Base-by-base conservation (phyloP, 2,329 filamentous ascomycete species). In the Trichoderma atroviride region DNA sequence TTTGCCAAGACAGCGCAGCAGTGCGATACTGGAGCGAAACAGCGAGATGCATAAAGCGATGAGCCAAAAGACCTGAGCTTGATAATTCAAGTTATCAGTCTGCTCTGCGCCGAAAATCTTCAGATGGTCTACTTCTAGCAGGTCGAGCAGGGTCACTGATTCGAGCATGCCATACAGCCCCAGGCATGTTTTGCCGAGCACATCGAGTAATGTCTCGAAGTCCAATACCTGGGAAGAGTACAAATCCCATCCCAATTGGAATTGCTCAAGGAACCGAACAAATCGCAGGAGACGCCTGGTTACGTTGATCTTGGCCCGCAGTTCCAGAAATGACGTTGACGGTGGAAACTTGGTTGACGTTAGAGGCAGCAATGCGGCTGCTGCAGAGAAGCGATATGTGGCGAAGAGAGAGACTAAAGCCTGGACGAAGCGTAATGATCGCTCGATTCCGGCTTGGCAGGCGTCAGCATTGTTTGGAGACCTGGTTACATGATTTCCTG, bases 21-120 rank as follows among this genome's bases (percentile, higher is more conserved):
- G 75, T 70, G 81, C 78, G 70, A 87, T 72, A 37, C 82, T 35
- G 2, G 81, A 79, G 29, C 81, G 74, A 3, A 85, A 53, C 0
- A 87, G 79, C 0, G 85, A 87, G 69, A 86, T 84, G 13, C 79
- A 79, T 27, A 93, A 80, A 0, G 85, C 85, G 50, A 89, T 86
- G 72, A 92, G 86, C 91, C 91, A 94, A 78, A 91, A 89, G 64
- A 88, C 85, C 79, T 91, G 88, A 0, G 86, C 87, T 78, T 93
- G 89, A 27, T 85, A 71, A 57, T 87, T 82, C 4, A 91, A 74
- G 31, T 71, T 73, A n/a, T 74, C 73, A 19, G 84, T 84, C 77
- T 81, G 75, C 47, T 82, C 83, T 1, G 84, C 74, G 0, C 84
- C 85, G 80, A 90, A 89, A 14, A 87, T 77, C 58, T 85, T 80